Evolutionary conservation across 306 rosid species (phyloP), one percentile per base, ranked within the genome.

Genomic region (Senna tora): DNA sequence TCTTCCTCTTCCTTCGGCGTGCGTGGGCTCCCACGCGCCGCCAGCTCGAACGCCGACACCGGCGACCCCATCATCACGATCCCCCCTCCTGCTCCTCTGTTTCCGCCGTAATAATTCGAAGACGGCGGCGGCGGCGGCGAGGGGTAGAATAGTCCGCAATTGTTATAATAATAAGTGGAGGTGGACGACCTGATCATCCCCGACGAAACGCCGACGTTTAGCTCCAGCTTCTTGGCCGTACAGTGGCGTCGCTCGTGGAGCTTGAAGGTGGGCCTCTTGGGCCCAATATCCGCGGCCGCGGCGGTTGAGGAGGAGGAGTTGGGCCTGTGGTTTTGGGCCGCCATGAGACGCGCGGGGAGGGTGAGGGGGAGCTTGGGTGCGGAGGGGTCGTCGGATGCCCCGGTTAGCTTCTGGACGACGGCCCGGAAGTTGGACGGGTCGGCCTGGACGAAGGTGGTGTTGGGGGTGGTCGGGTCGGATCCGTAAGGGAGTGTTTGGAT

Each of bases 401-500:
- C 97, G 72, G 98, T 91, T 2, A 94, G 86, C 47, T 85, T 89
- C 56, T 91, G 97, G 0, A 94, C 98, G 1, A 90, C 89, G 0
- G 89, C 85, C 2, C 97, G 84, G 87, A 91, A 94, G 43, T 77
- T 89, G n/a, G 92, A 85, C 0, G 96, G 91, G 84, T 91, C 92
- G 3, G 96, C 96, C 77, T 94, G 90, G 39, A 94, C 95, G 66
- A 87, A 89, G 61, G 94, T 94, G 3, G 98, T 91, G 87, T 88
- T 89, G 12, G 97, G 79, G 7, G 92, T 75, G 15, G 85, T 78
- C 19, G 93, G 85, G 87, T 84, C 85, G 82, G 91, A 54, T 52
- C 77, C 82, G 41, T 80, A 78, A 52, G 70, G 1, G 16, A 84
- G 76, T 54, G 87, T 69, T 70, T 60, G 75, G 74, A 84, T 75